These are phyloP conservation scores for Fragaria iinumae DNA, from an alignment of 306 rosid species.

Conservation along the genomic window DNA sequence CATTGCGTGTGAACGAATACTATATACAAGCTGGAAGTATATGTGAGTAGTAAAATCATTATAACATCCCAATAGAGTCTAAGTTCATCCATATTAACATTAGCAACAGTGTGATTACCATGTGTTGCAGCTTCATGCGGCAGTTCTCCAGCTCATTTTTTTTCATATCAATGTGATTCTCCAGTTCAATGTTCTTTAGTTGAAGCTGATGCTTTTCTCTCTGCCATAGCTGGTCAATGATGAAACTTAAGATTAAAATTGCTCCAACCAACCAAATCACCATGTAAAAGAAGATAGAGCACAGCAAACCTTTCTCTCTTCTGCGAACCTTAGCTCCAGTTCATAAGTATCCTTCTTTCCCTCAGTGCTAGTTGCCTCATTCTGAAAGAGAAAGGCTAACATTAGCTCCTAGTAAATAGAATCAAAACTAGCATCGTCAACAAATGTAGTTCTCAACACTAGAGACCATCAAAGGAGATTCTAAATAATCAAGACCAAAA, in stretches of 20 bases:
- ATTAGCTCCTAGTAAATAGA: not conserved
- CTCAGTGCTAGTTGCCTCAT: not conserved
- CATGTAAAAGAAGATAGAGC: not conserved
- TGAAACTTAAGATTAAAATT: not conserved
- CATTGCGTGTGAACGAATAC: not conserved
- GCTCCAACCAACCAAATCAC: not conserved
- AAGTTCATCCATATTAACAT: not conserved
- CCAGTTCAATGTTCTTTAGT: not conserved
- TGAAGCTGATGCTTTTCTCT: constrained; percentile 4
- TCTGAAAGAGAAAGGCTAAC: not conserved
- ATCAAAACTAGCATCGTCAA: not conserved
- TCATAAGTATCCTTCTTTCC: not conserved
- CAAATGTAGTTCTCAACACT: not conserved
- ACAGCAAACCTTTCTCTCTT: not conserved
- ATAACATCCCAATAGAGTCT: not conserved
- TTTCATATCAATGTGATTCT: not conserved
- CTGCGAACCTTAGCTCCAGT: not conserved
- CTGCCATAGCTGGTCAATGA: not conserved
- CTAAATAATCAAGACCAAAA: not conserved
- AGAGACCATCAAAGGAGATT: not conserved
- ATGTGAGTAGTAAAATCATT: not conserved
- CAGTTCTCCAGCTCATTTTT: not conserved
- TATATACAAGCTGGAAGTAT: not conserved
- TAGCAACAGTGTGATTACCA: constrained; percentile 39
- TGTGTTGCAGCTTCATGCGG: not conserved